phyloP scores from a whole-genome alignment of 306 rosid species.

The Lotus japonicus region DNA sequence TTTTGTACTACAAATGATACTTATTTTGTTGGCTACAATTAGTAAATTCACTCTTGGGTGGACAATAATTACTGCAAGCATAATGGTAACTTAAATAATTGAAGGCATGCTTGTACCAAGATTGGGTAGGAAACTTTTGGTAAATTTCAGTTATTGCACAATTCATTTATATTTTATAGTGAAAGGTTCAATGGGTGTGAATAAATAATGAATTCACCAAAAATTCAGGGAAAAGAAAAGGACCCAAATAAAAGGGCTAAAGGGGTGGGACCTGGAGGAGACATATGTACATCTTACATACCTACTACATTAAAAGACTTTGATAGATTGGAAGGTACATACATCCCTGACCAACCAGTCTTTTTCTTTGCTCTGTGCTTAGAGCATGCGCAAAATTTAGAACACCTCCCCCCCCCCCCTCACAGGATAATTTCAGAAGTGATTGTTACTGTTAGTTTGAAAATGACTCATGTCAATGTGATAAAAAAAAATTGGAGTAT shows the following conservation, averaged over 20 bases:
- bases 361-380: conserved; percentile 40
- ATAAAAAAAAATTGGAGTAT: neutral
- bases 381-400: conserved; percentile 51
- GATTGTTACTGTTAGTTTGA: conserved; percentile 30
- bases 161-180: neutral
- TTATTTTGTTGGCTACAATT: neutral
- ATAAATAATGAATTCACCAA: neutral
- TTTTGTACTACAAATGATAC: neutral
- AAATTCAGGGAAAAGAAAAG: conserved; percentile 26
- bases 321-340: conserved; percentile 32
- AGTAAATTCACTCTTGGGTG: neutral
- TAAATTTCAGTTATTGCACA: neutral
- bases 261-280: conserved; percentile 24
- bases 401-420: conserved; percentile 18
- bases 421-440: conserved; percentile 32
- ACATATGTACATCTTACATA: conserved; percentile 23
- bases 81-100: conserved; percentile 13
- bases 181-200: neutral
- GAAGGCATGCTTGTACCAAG: neutral
- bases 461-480: conserved; percentile 32
- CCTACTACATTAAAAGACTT: conserved; percentile 27
- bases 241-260: conserved; percentile 15
- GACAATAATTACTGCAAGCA: neutral
- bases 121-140: neutral
- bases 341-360: conserved; percentile 34